Base-by-base conservation (phyloP, 139 green algal species). In the Edaphochlamys debaryana region DNA sequence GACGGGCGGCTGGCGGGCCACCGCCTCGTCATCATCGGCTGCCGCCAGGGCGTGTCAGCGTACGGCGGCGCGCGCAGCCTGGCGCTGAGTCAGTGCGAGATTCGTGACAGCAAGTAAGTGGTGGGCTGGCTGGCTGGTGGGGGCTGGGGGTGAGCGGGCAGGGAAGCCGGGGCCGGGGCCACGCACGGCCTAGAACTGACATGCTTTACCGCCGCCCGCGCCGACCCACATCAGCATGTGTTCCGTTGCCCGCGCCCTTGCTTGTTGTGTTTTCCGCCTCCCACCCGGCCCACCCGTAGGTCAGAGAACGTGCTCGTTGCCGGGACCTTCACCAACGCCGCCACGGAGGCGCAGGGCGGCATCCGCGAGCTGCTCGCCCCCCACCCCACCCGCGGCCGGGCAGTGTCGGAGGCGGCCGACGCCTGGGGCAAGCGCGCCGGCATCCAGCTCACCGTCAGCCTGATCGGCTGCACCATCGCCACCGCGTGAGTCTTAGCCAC, bases 21-120 rank as follows among this genome's bases (percentile, higher is more conserved):
- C 11, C 15, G 45, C 37, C 45, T 70, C 15, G 32, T 20, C 30
- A 58, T 87, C 19, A 64, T 41, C 8, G 70, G 40, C 13, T 72
- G 58, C 70, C 9, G 5, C 30, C 70, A 86, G 71, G 82, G 82
- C 56, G 73, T 87, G 17, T 37, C 19, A 1, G 82, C 72, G 37
- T 87, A 87, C 66, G 82, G 82, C 64, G 83, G 83, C 56, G 83
- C 83, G 19, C 5, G 56, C 1, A 36, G 38, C 22, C 40, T 87
- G 48, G 9, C 63, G 69, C 83, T 84, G 30, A 29, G 20, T 32
- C 19, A 66, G 67, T 69, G 72, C 32, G n/a, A 0, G 52, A 71
- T 87, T 3, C 32, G 40, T 25, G 5, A n/a, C 29, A 58, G 40
- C 20, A 64, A 36, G 15, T 41, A 23, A 54, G 45, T 54, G 13